Evolutionary conservation across 768 basidiomycete genomes (phyloP), one percentile per base, ranked within the genome.

Genomic region (Rhodotorula taiwanensis): DNA sequence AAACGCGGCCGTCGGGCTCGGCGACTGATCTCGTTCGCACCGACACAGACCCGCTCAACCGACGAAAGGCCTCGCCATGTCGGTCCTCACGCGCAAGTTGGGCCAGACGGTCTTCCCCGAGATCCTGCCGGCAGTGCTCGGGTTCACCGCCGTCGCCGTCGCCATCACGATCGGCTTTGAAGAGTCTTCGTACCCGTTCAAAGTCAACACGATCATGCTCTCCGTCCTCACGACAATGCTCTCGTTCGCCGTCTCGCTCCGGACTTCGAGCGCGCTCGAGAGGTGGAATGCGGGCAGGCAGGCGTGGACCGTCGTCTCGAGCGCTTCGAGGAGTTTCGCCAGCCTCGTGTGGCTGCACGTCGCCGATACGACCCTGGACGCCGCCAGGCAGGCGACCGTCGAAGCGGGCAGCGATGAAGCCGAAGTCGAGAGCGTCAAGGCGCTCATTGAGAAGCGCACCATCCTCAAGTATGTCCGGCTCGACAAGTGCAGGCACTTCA

Each of bases 391-490:
- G 51, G 23, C 71, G 81, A 82, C 79, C 82, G 43, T 85, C 81
- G 82, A 27, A 13, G 43, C 64, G 0, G 34, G 31, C 10, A 55
- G 58, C 28, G 62, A 63, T 28, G 33, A 47, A 33, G 43, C 49
- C n/a, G 66, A 68, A 28, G 31, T 57, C 20, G 66, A 68, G 39
- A 55, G 47, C 34, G 51, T 76, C 45, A 72, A 83, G 70, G 79
- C 78, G 21, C 74, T 83, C 15, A 81, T 87, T 55, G 86, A 87
- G 78, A 88, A 87, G 75, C 84, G 85, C 76, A 81, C 82, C 2
- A 85, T 86, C 80, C 79, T 88, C 60, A 34, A 86, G n/a, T n/a
- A n/a, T n/a, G n/a, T n/a, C n/a, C n/a, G n/a, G n/a, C n/a, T n/a
- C n/a, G n/a, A n/a, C n/a, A n/a, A n/a, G n/a, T n/a, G n/a, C n/a